These are phyloP conservation scores for Emergomyces africanus DNA, from an alignment of 2,329 filamentous ascomycete genomes.

Conservation along the genomic window DNA sequence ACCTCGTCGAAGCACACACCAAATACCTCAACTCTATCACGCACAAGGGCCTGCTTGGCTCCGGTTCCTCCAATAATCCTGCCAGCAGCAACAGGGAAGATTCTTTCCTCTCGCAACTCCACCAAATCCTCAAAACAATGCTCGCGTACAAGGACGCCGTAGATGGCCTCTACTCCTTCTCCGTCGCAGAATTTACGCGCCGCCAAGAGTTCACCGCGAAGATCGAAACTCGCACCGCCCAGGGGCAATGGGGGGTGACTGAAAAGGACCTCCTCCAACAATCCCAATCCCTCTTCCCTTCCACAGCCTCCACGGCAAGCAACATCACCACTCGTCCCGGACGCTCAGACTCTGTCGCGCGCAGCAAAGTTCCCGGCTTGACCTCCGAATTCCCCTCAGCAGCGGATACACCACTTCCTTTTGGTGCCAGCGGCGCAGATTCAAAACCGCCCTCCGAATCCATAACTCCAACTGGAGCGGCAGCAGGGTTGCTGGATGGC, in stretches of 20 bases:
- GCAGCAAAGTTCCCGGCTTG: not conserved
- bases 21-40: constrained; percentile 89
- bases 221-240: constrained; percentile 52
- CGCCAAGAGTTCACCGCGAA: constrained; percentile 75
- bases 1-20: constrained; percentile 83
- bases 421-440: not conserved
- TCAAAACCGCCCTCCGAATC: not conserved
- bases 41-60: constrained; percentile 84
- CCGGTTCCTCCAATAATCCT: constrained; percentile 31
- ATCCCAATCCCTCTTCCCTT: not conserved
- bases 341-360: constrained; percentile 11
- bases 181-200: constrained; percentile 82
- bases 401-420: constrained; percentile 7
- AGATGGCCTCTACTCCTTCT: constrained; percentile 88
- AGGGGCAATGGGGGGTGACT: constrained; percentile 50
- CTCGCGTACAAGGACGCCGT: constrained; percentile 85
- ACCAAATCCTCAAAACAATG: constrained; percentile 89
- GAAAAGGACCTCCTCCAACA: constrained; percentile 37
- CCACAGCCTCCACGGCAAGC: constrained; percentile 10
- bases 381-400: constrained; percentile 14
- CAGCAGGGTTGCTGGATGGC: not conserved
- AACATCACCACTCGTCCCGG: constrained; percentile 10
- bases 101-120: constrained; percentile 78
- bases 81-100: constrained; percentile 48
- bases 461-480: not conserved